Percentiles rank a stretch among this genome's conserved stretches.
Conservation (phyloP, 106 monocot species). For the Acorus calamus region DNA sequence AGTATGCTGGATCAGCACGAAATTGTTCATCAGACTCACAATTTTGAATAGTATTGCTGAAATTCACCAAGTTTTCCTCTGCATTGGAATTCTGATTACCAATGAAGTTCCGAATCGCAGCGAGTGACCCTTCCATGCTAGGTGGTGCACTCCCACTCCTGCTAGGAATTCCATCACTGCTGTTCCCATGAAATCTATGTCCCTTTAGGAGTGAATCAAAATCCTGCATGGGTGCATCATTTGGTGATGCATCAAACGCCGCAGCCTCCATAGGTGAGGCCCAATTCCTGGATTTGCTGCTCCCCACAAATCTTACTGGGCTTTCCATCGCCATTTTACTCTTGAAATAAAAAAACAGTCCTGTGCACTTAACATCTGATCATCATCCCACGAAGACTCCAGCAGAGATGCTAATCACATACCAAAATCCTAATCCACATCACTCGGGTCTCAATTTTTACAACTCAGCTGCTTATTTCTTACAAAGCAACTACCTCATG, state of each 20-base stretch:
- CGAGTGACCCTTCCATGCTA: slow-evolving; percentile 77
- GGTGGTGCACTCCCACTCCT: slow-evolving; percentile 96
- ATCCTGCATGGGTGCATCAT: slow-evolving; percentile 28
- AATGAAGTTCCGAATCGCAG: slow-evolving; percentile 30
- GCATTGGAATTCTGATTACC: slow-evolving; percentile 15
- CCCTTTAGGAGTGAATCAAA: slow-evolving; percentile 39
- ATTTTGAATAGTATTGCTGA: slow-evolving; percentile 20
- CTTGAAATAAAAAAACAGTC: too few species aligned
- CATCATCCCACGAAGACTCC: too few species aligned
- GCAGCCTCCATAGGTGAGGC: slow-evolving; percentile 21
- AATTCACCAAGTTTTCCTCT: slow-evolving; percentile 25
- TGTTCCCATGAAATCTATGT: slow-evolving; percentile 23
- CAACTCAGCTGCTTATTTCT: slow-evolving; percentile 1
- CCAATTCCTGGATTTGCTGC: slow-evolving; percentile 42
- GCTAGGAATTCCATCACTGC: slow-evolving; percentile 35
- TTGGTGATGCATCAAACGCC: slow-evolving; percentile 24
- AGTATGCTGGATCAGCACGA: slow-evolving; percentile 71
- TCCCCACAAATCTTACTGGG: slow-evolving; percentile 49
- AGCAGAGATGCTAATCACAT: too few species aligned
- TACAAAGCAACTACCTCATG: background rate
- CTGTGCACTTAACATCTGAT: too few species aligned
- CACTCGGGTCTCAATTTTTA: background rate
- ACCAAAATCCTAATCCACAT: too few species aligned
- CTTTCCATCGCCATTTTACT: slow-evolving; percentile 67
- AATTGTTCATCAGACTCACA: slow-evolving; percentile 62